A percentile compares a stretch with the other conserved stretches of the same genome.
Conservation (phyloP, 495 filamentous ascomycete genomes). For the Articulospora tetracladia region DNA sequence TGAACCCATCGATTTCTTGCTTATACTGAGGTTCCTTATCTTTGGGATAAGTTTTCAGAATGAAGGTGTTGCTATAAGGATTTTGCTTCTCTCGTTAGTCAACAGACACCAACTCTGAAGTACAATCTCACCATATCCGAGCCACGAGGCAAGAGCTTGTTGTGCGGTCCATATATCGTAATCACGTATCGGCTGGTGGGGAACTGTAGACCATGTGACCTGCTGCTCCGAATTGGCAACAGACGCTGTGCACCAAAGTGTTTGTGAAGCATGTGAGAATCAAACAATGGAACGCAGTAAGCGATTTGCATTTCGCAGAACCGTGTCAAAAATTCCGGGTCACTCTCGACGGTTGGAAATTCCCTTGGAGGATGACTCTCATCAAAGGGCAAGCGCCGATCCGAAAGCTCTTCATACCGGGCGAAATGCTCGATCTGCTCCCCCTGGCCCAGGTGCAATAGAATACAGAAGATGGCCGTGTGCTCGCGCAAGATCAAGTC, state of each 20-base stretch:
- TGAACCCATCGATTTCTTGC: slow-evolving; percentile 33
- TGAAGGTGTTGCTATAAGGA: slow-evolving; percentile 28
- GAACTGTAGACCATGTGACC: slow-evolving; percentile 11
- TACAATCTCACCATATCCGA: neutral
- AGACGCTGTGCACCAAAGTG: slow-evolving; percentile 21
- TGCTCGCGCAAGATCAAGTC: slow-evolving; percentile 12
- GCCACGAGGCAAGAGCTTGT: slow-evolving; percentile 9
- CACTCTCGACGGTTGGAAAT: slow-evolving; percentile 1
- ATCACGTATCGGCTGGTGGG: slow-evolving; percentile 23
- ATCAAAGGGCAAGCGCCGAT: slow-evolving; percentile 27
- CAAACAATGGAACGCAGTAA: slow-evolving; percentile 31
- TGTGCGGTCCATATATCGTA: slow-evolving; percentile 28
- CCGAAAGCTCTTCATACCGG: slow-evolving; percentile 20
- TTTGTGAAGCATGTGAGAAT: slow-evolving; percentile 15
- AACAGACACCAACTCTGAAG: neutral
- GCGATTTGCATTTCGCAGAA: slow-evolving; percentile 33
- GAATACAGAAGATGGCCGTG: slow-evolving; percentile 26
- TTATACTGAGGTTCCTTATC: slow-evolving; percentile 29
- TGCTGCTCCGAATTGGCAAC: slow-evolving; percentile 27
- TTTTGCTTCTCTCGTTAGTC: slow-evolving; percentile 1
- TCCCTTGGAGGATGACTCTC: slow-evolving; percentile 6
- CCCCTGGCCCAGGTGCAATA: slow-evolving; percentile 22
- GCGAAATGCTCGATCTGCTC: slow-evolving; percentile 26
- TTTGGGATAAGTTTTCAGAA: slow-evolving; percentile 38
- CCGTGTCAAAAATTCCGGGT: slow-evolving; percentile 22